Base-by-base conservation (phyloP, 805 yeast genomes). In the Starmerella geochares region DNA sequence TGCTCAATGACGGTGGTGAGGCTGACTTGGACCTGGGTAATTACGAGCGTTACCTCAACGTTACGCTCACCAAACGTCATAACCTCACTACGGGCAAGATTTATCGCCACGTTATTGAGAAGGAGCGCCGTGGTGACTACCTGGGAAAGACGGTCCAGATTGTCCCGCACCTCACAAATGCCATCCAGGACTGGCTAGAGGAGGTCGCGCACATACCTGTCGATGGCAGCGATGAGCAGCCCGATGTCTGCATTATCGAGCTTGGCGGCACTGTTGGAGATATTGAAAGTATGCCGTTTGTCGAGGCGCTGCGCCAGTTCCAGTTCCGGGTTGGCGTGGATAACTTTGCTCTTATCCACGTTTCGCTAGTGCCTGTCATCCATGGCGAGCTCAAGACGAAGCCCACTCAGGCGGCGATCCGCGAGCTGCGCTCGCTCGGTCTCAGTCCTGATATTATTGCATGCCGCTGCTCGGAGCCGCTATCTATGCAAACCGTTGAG, bases 231-330 rank as follows among this genome's bases (percentile, higher is more conserved):
- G 94, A 92, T 48, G 73, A 80, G 65, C 83, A 80, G 62, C 99
- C 99, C 29, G 97, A 92, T 60, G 83, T 92, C 48, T 92, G 99
- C 75, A 87, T 92, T 65, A 81, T 92, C 58, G 99, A 90, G 72
- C 77, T 92, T 53, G 99, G 99, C 67, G 99, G 99, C 67, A 92
- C 99, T 27, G 98, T 92, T 52, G 99, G 99, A 65, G 99, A 92
- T 67, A 92, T 92, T 63, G 99, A 92, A 73, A 80, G 90, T 65
- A 98, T 97, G 48, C 98, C 99, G 24, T 92, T 92, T 59, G 96
- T 92, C 50, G 99, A 92, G 73, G 99, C 99, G 23, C 78, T 92
- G 56, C 84, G 99, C 75, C 99, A 92, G 71, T 92, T 92, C 72
- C 98, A 92, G 74, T 92, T 92, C 72, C 80, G 95, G 65, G 97